Evolutionary conservation across 2,329 filamentous ascomycete genomes (phyloP), one percentile per base, ranked within the genome.

Genomic region (Curvularia eragrostidis): DNA sequence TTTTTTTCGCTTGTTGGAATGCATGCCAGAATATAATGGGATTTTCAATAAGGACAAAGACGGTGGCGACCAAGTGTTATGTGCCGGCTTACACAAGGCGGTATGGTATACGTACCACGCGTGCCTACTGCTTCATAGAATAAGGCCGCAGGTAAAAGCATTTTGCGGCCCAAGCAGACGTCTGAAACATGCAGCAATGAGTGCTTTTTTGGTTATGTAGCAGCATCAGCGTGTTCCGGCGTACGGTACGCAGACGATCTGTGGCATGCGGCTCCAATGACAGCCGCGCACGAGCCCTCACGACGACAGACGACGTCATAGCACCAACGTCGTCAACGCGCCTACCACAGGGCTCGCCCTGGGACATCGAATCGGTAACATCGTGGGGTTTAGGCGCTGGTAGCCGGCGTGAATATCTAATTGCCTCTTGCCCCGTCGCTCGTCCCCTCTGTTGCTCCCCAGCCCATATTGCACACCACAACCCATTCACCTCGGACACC

Each of bases 271-370:
- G 61, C 61, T 63, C 61, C 56, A 61, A 60, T 58, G 52, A 55
- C 54, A 39, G 36, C n/a, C 23, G 49, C 23, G 58, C 60, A 57
- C 44, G 55, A 30, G 41, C 51, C 52, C 43, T 12, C 15, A 12
- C 32, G 21, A 52, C 54, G 52, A 58, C 41, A 46, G 23, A 63
- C 54, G 58, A 65, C 52, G 55, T 64, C 62, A 61, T 63, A n/a
- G 43, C 55, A 48, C 43, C 51, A 18, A 41, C 28, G 34, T 34
- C 24, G 56, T 18, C 48, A 52, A 50, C 38, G 52, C 38, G 47
- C 43, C 32, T 56, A 18, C 38, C 41, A 48, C 49, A 12, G n/a
- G 15, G 26, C 47, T 58, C 23, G 46, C 52, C 50, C 48, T 34
- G 47, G 26, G 46, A 49, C 48, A 42, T 57, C 56, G 54, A 60